These are phyloP conservation scores for Phaeophleospora eucalypticola DNA, from an alignment of 2,329 filamentous ascomycete species.

Conservation along the genomic window DNA sequence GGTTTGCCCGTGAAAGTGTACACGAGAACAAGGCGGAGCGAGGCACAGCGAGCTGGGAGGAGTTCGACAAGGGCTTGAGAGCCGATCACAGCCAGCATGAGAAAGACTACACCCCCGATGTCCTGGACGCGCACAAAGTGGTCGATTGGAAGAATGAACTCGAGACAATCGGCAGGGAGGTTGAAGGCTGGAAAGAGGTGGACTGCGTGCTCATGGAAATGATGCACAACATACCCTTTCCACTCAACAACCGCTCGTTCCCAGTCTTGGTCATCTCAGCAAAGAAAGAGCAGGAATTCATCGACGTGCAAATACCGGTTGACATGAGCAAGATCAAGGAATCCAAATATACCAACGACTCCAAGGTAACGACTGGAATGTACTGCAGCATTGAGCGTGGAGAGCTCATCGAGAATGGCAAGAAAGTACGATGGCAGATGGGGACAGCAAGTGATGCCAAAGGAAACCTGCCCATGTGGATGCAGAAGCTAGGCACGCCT, in stretches of 20 bases:
- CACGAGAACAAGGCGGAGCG: conserved; percentile 51
- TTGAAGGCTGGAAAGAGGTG: conserved; percentile 33
- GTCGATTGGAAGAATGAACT: conserved; percentile 39
- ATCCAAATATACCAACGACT: conserved; percentile 31
- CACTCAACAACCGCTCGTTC: conserved; percentile 63
- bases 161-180: conserved; percentile 14
- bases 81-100: conserved; percentile 56
- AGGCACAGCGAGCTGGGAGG: conserved; percentile 59
- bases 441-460: conserved; percentile 68
- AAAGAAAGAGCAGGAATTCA: conserved; percentile 24
- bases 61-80: conserved; percentile 60
- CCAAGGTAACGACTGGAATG: conserved; percentile 50
- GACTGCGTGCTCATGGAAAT: conserved; percentile 57
- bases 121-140: conserved; percentile 48
- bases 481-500: conserved; percentile 62
- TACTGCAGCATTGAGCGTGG: conserved; percentile 66
- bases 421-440: conserved; percentile 68
- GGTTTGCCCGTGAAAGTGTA: conserved; percentile 60
- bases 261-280: conserved; percentile 61
- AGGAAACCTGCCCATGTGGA: conserved; percentile 60
- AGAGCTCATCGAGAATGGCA: conserved; percentile 38
- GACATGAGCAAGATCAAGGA: conserved; percentile 32
- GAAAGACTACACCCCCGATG: conserved; percentile 54
- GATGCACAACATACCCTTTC: conserved; percentile 58
- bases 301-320: conserved; percentile 39